These are phyloP conservation scores for Juncus effusus DNA, from an alignment of 176 grass and related monocot genomes.

Conservation along the genomic window DNA sequence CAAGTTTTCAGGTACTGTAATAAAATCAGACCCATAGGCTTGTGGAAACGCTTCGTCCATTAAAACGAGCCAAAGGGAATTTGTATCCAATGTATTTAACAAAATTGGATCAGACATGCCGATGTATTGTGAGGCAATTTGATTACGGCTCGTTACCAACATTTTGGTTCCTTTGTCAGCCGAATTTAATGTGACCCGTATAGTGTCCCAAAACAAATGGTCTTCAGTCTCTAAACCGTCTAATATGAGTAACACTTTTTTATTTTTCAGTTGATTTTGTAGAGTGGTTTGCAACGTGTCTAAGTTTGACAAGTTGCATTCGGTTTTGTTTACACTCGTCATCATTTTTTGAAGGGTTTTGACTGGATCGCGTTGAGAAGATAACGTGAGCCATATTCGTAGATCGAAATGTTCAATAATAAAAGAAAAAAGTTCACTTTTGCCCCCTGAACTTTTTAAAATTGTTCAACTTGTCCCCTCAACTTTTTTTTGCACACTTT, in stretches of 20 bases:
- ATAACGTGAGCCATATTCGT: conserved; percentile 28
- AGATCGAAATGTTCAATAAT: neutral
- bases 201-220: conserved; percentile 10
- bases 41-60: conserved; percentile 18
- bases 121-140: conserved; percentile 1
- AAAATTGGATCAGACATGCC: neutral
- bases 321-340: conserved; percentile 4
- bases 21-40: neutral
- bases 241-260: conserved; percentile 33
- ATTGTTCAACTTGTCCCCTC: too few species aligned
- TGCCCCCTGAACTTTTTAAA: too few species aligned
- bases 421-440: neutral
- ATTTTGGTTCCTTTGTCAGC: conserved; percentile 21
- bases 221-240: conserved; percentile 13
- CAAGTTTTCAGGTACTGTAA: neutral
- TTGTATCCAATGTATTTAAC: conserved; percentile 3
- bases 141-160: conserved; percentile 20
- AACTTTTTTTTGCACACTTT: too few species aligned
- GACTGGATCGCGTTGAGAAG: neutral
- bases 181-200: conserved; percentile 5
- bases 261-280: neutral
- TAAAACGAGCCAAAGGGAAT: conserved; percentile 24
- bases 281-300: conserved; percentile 20
- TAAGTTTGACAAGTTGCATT: conserved; percentile 7
- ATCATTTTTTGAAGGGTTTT: conserved; percentile 29